Base-by-base conservation (phyloP, 208 protist species). In the Lotmaria passim region DNA sequence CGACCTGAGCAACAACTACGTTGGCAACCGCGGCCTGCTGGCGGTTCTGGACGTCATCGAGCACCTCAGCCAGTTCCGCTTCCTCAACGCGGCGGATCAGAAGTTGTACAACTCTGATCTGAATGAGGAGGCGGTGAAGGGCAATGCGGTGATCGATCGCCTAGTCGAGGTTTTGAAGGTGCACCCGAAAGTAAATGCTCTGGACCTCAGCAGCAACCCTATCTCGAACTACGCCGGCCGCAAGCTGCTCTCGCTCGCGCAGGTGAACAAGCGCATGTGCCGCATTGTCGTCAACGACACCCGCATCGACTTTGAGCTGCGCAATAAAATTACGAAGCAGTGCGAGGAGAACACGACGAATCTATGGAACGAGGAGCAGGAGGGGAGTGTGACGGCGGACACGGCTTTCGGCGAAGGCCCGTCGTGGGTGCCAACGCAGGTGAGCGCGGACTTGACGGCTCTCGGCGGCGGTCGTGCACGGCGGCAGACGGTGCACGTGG, bases 21-120 rank as follows among this genome's bases (percentile, higher is more conserved):
- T 95, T 34, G 91, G 91, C 62, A 96, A 96, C 79, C 89, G 91
- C 73, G 89, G 89, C 21, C 87, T 96, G 41, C 73, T 96, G 23
- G 87, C 91, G 3, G 66, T 96, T 43, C 83, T 94, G 31, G 71
- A 73, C 30, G 87, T 96, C n/a, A 82, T 92, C 47, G 78, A 84
- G 78, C 64, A 84, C 38, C 78, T 93, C n/a, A 88, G 83, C 43
- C 85, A 81, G 53, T 89, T 96, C 53, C 89, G 91, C 64, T 89
- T 79, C 53, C 75, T 96, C 41, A 90, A 93, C 59, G 74, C 91
- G 31, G 70, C 79, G 23, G 87, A 93, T 51, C 91, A 96, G 66
- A 96, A 96, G 78, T 70, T 96, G 50, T 96, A 95, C 84, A 96
- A 96, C 88, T 89, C 91, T 6, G 91, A 96, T 62, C 81, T 96